Evolutionary conservation across 257 asterid genomes (phyloP).

Genomic region (Solanum ossicruentum): DNA sequence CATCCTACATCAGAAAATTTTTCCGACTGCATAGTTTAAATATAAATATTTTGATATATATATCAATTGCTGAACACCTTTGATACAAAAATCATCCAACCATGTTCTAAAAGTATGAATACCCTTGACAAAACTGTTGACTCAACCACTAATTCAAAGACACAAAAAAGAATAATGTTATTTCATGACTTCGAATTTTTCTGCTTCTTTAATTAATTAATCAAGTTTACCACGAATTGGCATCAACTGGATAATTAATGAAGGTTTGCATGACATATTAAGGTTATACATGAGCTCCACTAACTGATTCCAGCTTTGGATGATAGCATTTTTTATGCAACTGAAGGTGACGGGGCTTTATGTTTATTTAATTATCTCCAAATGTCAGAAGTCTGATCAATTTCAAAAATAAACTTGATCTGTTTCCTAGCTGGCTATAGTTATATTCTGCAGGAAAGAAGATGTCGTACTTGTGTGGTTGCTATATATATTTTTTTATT

Average conservation of each 20-base stretch:
- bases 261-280: background rate
- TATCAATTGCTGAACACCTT: too few relatives aligned
- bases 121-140: too few relatives aligned
- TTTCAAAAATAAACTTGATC: background rate
- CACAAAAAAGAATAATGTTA: background rate
- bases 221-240: background rate
- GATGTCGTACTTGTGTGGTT: background rate
- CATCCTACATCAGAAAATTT: too few relatives aligned
- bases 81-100: too few relatives aligned
- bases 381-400: background rate
- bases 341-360: background rate
- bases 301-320: background rate
- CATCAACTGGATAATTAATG: background rate
- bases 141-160: background rate
- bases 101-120: too few relatives aligned
- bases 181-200: background rate
- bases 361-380: background rate
- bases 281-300: background rate
- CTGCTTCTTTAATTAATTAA: background rate
- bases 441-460: background rate
- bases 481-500: too few relatives aligned
- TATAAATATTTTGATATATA: too few relatives aligned
- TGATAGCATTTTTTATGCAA: background rate
- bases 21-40: too few relatives aligned
- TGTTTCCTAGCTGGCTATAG: background rate